These are phyloP conservation scores for Pythium scleroteichum DNA, from an alignment of 352 stramenopile genomes.

Conservation along the genomic window DNA sequence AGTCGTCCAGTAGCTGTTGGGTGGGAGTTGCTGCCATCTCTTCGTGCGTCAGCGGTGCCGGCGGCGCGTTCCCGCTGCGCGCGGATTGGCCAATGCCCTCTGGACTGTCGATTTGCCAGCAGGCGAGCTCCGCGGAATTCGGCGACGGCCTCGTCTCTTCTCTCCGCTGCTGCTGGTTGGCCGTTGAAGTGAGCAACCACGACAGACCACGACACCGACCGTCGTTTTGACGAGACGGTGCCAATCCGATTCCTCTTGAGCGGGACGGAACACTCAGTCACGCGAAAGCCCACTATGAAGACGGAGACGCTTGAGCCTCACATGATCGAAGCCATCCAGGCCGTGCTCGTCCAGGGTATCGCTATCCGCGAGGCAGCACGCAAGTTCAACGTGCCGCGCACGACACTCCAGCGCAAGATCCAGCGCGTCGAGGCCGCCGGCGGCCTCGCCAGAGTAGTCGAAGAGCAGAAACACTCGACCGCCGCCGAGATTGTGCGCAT, in stretches of 20 bases:
- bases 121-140: constrained; percentile 19
- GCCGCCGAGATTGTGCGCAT: constrained; percentile 16
- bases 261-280: too few species aligned
- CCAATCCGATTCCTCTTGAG: background rate
- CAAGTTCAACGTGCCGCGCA: constrained; percentile 66
- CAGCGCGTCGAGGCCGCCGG: constrained; percentile 19
- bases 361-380: constrained; percentile 74
- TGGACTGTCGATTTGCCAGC: background rate
- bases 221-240: constrained; percentile 11
- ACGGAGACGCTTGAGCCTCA: constrained; percentile 34
- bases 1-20: constrained; percentile 13
- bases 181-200: constrained; percentile 28
- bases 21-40: constrained; percentile 3
- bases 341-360: constrained; percentile 55
- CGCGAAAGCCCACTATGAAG: constrained; percentile 27
- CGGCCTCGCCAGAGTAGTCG: constrained; percentile 12
- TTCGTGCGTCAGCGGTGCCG: constrained; percentile 3
- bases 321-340: constrained; percentile 65
- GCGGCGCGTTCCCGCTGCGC: background rate
- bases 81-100: constrained; percentile 25
- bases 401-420: constrained; percentile 78
- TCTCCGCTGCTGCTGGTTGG: constrained; percentile 22
- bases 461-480: constrained; percentile 19
- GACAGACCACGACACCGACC: constrained; percentile 6
- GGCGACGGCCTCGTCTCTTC: constrained; percentile 18